phyloP scores from a whole-genome alignment of 1,284 basidiomycete species.

The Sanghuangporus baumii region DNA sequence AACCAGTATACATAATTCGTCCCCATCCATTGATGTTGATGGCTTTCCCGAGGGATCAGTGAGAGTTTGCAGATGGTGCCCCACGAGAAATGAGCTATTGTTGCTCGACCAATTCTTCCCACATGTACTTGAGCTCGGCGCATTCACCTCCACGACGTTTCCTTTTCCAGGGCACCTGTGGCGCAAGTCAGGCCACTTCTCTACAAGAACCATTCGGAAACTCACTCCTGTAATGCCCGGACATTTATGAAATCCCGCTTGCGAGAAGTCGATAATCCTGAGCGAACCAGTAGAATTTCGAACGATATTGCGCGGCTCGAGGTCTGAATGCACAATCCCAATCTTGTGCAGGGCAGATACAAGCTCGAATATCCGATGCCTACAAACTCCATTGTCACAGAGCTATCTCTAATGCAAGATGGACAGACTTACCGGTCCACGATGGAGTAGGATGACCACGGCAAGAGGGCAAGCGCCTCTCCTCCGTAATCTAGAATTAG shows the following conservation, averaged over 20 bases:
- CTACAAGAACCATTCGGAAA: neutral
- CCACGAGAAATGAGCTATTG: neutral
- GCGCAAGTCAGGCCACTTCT: neutral
- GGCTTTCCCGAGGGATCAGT: too few species aligned
- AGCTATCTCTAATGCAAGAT: neutral
- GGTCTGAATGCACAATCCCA: neutral
- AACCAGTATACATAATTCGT: too few species aligned
- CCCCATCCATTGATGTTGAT: too few species aligned
- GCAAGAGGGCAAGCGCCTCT: neutral
- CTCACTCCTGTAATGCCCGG: neutral
- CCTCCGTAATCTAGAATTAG: neutral
- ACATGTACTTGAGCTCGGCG: neutral
- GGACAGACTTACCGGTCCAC: neutral
- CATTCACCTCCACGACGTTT: neutral
- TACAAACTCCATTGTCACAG: neutral
- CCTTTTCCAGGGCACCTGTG: neutral
- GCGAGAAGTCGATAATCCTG: neutral
- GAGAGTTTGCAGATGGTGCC: too few species aligned
- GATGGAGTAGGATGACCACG: neutral
- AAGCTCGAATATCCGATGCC: neutral
- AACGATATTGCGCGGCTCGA: neutral
- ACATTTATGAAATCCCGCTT: neutral
- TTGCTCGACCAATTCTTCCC: neutral
- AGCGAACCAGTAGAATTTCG: neutral
- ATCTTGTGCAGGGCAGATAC: neutral